phyloP scores from a whole-genome alignment of 441 rosid species.

The Erysimum cheiri region DNA sequence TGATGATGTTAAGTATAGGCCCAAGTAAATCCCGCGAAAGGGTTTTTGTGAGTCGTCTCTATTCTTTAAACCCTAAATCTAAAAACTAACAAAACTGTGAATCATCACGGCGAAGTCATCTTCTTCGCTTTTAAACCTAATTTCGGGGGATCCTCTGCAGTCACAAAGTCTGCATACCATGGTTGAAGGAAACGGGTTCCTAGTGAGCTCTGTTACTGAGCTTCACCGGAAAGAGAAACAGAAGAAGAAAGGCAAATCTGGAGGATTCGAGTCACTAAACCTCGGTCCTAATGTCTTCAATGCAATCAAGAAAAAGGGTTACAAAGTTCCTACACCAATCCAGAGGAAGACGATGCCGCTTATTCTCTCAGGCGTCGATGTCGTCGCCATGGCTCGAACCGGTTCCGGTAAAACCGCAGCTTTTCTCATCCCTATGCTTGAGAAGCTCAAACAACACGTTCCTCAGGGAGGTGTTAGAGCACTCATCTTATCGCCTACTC shows the following conservation, averaged over 20 bases:
- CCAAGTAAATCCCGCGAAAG: slow-evolving; percentile 11
- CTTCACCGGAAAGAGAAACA: slow-evolving; percentile 67
- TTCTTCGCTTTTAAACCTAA: slow-evolving; percentile 25
- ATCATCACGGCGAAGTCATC: slow-evolving; percentile 17
- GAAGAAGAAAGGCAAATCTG: slow-evolving; percentile 88
- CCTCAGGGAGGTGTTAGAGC: slow-evolving; percentile 86
- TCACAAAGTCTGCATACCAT: slow-evolving; percentile 17
- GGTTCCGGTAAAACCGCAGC: slow-evolving; percentile 99
- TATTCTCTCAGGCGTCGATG: slow-evolving; percentile 84
- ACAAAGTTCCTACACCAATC: slow-evolving; percentile 92
- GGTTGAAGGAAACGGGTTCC: slow-evolving; percentile 37
- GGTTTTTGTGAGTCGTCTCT: neutral
- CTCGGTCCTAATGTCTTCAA: slow-evolving; percentile 70
- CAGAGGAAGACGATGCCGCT: slow-evolving; percentile 97
- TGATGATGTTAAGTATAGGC: neutral
- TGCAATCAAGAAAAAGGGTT: slow-evolving; percentile 87
- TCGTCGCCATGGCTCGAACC: slow-evolving; percentile 98
- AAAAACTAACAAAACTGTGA: neutral
- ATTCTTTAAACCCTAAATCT: slow-evolving; percentile 35
- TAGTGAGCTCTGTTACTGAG: slow-evolving; percentile 84
- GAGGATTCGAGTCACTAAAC: slow-evolving; percentile 92
- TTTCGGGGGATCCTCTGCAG: slow-evolving; percentile 8
- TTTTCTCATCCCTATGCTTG: slow-evolving; percentile 89
- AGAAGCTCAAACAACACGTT: slow-evolving; percentile 75
- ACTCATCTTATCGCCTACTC: slow-evolving; percentile 86